phyloP scores from a whole-genome alignment of 148 eudicot species.

The Simmondsia chinensis region DNA sequence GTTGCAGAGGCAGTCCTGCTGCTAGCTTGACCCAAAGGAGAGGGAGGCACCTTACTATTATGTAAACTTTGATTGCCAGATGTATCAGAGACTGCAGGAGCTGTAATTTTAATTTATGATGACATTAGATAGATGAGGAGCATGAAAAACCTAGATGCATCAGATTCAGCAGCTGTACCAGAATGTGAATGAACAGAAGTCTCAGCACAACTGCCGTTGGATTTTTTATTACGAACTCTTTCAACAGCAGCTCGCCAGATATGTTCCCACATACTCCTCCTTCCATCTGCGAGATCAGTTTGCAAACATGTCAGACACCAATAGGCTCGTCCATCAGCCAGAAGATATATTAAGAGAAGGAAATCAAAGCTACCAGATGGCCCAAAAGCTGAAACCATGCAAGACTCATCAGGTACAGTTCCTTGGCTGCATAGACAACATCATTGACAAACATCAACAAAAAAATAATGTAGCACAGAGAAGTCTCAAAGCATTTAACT shows the following conservation, averaged over 20 bases:
- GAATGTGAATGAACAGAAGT: constrained; percentile 44
- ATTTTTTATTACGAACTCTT: constrained; percentile 52
- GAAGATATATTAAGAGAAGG: constrained; percentile 2
- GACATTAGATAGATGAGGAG: too few species aligned
- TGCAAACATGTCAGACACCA: constrained; percentile 6
- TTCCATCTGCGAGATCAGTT: constrained; percentile 68
- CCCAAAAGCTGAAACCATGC: constrained; percentile 94
- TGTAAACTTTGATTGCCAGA: constrained; percentile 31
- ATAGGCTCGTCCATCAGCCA: not conserved
- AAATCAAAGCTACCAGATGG: constrained; percentile 46
- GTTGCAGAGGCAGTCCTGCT: constrained; percentile 43
- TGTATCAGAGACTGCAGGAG: constrained; percentile 37
- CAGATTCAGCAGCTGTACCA: constrained; percentile 21
- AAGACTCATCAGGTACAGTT: constrained; percentile 82
- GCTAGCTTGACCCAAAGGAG: constrained; percentile 43
- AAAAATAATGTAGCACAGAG: too few species aligned
- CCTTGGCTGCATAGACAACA: constrained; percentile 74
- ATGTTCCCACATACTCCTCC: constrained; percentile 69
- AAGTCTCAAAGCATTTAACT: too few species aligned
- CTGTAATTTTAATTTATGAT: constrained; percentile 46
- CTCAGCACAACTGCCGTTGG: constrained; percentile 31
- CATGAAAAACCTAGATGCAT: constrained; percentile 3
- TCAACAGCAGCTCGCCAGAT: constrained; percentile 71
- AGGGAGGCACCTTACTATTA: constrained; percentile 36
- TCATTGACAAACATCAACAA: not conserved